Evolutionary conservation across 75 land plant genomes (phyloP).

Genomic region (Ceratopteris richardii): DNA sequence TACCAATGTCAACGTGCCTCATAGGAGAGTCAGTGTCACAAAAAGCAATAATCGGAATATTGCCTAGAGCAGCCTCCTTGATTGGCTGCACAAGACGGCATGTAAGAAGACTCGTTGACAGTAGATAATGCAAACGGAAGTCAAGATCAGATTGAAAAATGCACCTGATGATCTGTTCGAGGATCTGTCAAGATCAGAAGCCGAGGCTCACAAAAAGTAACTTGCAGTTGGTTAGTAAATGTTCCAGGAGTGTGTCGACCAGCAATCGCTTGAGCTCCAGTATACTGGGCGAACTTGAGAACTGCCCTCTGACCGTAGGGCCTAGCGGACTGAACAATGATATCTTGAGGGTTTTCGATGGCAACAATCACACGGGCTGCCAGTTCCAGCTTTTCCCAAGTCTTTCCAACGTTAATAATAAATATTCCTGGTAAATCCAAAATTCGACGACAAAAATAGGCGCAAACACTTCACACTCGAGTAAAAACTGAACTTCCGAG

Average conservation of each 20-base stretch:
- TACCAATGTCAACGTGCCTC: constrained; percentile 73
- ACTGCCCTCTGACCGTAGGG: constrained; percentile 80
- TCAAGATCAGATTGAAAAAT: not conserved
- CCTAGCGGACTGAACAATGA: constrained; percentile 79
- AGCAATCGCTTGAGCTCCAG: constrained; percentile 64
- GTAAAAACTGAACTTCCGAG: no score
- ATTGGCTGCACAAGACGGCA: constrained; percentile 40
- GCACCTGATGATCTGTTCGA: constrained; percentile 72
- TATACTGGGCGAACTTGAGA: constrained; percentile 72
- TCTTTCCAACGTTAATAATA: constrained; percentile 73
- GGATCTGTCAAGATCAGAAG: constrained; percentile 76
- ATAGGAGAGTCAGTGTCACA: constrained; percentile 80
- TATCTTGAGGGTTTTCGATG: constrained; percentile 79
- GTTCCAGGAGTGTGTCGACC: constrained; percentile 81
- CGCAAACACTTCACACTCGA: no score
- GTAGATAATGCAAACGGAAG: not conserved
- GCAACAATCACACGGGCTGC: constrained; percentile 80
- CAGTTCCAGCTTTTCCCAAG: constrained; percentile 69
- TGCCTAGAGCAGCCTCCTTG: constrained; percentile 60
- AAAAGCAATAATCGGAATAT: constrained; percentile 66
- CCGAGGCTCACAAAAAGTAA: constrained; percentile 65
- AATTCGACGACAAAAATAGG: no score
- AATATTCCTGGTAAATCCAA: constrained; percentile 40
- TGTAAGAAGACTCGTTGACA: not conserved
- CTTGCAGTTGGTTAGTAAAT: constrained; percentile 76